These are phyloP conservation scores for Malus sylvestris DNA, from an alignment of 306 rosid species.

Conservation along the genomic window DNA sequence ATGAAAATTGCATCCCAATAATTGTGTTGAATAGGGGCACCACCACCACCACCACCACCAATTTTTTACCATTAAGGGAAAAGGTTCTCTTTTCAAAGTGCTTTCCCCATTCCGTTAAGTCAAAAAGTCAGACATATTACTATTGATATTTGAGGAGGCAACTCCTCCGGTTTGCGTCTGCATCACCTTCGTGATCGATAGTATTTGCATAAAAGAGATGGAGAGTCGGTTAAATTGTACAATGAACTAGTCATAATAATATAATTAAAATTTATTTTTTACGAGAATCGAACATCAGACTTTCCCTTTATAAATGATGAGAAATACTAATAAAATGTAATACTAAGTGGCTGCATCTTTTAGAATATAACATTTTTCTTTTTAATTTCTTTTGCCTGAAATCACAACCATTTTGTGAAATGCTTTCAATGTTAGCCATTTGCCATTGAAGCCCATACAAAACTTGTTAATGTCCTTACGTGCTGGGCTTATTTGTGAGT, in stretches of 20 bases:
- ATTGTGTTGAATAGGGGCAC: background rate
- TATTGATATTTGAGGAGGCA: conserved; percentile 2
- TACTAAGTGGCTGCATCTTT: no score
- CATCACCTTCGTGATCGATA: background rate
- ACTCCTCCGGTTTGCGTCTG: conserved; percentile 5
- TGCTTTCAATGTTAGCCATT: background rate
- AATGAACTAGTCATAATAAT: no score
- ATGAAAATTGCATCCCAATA: background rate
- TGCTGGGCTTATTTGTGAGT: background rate
- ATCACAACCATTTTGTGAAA: no score
- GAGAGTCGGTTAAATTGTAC: rapidly evolving
- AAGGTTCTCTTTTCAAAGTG: conserved; percentile 27
- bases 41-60: background rate
- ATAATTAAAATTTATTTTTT: no score
- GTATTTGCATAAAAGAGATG: no score
- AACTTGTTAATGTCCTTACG: background rate
- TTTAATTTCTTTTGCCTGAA: no score
- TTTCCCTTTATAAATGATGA: no score
- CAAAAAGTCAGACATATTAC: conserved; percentile 10
- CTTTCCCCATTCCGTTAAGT: conserved; percentile 1
- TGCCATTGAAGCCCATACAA: background rate
- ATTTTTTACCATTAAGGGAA: conserved; percentile 39
- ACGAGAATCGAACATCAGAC: rapidly evolving
- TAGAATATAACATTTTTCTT: no score
- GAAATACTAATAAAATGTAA: no score